phyloP scores from a whole-genome alignment of 768 basidiomycete species.

The Sporobolomyces pararoseus region DNA sequence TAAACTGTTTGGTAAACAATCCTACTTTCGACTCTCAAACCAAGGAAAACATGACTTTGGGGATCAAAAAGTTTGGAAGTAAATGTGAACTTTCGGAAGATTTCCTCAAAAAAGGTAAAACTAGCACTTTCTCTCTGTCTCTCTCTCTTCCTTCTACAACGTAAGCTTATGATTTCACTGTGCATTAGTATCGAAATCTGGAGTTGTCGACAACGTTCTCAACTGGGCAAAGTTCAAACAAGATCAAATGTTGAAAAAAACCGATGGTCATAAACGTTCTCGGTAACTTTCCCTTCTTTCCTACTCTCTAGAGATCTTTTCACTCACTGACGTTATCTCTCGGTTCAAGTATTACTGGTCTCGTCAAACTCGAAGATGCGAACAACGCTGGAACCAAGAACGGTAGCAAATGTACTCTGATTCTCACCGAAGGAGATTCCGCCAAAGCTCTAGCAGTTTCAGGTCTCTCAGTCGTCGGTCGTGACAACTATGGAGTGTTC shows the following conservation, averaged over 20 bases:
- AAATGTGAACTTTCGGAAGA: slow-evolving; percentile 81
- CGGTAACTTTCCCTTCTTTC: slow-evolving; percentile 56
- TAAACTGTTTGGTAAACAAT: slow-evolving; percentile 93
- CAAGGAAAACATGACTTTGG: slow-evolving; percentile 87
- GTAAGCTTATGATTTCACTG: background rate
- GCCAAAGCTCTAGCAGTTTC: slow-evolving; percentile 95
- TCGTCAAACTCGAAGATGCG: slow-evolving; percentile 91
- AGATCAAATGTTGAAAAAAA: slow-evolving; percentile 92
- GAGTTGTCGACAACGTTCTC: slow-evolving; percentile 84
- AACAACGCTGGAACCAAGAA: slow-evolving; percentile 89
- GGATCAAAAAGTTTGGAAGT: slow-evolving; percentile 78
- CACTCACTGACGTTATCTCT: background rate
- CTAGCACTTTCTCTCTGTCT: background rate
- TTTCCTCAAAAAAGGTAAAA: slow-evolving; percentile 88
- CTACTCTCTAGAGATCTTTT: background rate
- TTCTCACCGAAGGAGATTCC: slow-evolving; percentile 97
- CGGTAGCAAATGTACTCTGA: slow-evolving; percentile 81
- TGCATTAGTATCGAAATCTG: slow-evolving; percentile 76
- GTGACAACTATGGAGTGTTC: slow-evolving; percentile 96
- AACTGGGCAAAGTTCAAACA: slow-evolving; percentile 97
- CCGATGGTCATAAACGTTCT: slow-evolving; percentile 81
- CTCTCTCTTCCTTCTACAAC: background rate
- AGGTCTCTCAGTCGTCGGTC: slow-evolving; percentile 87
- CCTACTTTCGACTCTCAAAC: slow-evolving; percentile 99
- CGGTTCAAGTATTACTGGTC: slow-evolving; percentile 67